These are phyloP conservation scores for Cyberlindnera japonica DNA, from an alignment of 805 yeast species.

Conservation along the genomic window DNA sequence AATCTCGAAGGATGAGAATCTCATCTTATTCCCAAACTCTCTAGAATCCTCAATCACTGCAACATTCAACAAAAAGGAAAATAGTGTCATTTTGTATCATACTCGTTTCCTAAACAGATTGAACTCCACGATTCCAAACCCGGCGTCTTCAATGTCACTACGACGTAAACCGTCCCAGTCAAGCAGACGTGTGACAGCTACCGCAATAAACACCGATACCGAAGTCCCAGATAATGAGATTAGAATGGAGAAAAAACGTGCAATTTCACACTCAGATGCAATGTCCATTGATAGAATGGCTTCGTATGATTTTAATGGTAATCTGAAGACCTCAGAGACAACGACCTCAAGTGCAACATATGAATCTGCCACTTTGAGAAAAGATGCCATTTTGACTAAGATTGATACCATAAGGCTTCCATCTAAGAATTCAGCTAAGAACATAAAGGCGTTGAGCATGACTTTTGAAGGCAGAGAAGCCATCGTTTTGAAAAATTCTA, in stretches of 20 bases:
- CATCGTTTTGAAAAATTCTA: slow-evolving; percentile 48
- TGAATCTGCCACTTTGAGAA: slow-evolving; percentile 39
- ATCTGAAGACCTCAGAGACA: slow-evolving; percentile 42
- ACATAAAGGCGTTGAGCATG: slow-evolving; percentile 37
- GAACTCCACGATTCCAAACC: background rate
- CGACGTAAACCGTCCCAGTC: slow-evolving; percentile 24
- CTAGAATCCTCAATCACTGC: slow-evolving; percentile 46
- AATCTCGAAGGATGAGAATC: slow-evolving; percentile 53
- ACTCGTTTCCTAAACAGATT: slow-evolving; percentile 39
- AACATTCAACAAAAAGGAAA: slow-evolving; percentile 48
- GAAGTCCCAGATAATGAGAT: slow-evolving; percentile 13
- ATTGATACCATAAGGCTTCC: slow-evolving; percentile 41
- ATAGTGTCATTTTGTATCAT: slow-evolving; percentile 51
- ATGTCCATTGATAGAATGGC: slow-evolving; percentile 44
- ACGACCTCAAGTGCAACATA: slow-evolving; percentile 37
- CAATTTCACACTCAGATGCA: slow-evolving; percentile 36
- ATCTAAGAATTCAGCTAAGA: slow-evolving; percentile 28
- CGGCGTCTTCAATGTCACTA: slow-evolving; percentile 3
- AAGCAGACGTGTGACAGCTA: slow-evolving; percentile 16
- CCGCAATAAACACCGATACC: slow-evolving; percentile 2
- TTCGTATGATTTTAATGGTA: slow-evolving; percentile 39
- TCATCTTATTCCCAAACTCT: slow-evolving; percentile 49
- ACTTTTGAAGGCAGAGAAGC: slow-evolving; percentile 56
- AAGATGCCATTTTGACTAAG: slow-evolving; percentile 69
- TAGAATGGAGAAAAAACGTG: slow-evolving; percentile 27